Percentiles rank a stretch among this genome's conserved stretches.
Evolutionary conservation across 352 stramenopile genomes (phyloP).

Genomic region (Globisporangium camurandrum): DNA sequence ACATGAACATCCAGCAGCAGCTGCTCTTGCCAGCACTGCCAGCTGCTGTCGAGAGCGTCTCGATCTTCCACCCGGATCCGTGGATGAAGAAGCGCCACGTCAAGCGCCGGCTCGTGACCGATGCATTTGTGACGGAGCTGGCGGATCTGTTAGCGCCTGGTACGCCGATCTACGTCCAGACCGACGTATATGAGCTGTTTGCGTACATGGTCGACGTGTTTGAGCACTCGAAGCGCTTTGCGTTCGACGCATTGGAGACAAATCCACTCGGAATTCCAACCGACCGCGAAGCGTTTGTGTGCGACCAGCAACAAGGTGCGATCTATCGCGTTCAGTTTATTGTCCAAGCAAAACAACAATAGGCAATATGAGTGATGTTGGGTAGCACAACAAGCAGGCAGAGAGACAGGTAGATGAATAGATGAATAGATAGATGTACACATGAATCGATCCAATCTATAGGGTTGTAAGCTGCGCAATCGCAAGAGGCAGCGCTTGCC

Average conservation of each 20-base stretch:
- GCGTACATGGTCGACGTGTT: slow-evolving; percentile 83
- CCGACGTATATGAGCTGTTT: slow-evolving; percentile 76
- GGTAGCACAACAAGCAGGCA: not conserved
- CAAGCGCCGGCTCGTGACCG: slow-evolving; percentile 70
- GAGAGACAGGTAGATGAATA: not conserved
- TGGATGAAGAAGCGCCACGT: slow-evolving; percentile 88
- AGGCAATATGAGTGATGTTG: not conserved
- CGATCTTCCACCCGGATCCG: slow-evolving; percentile 84
- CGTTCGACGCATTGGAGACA: slow-evolving; percentile 24
- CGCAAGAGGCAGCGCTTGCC: no score
- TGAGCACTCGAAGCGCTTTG: slow-evolving; percentile 33
- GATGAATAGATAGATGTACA: not conserved
- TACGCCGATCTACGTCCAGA: slow-evolving; percentile 76
- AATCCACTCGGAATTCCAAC: slow-evolving; percentile 68
- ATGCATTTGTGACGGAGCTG: slow-evolving; percentile 59
- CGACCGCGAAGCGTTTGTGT: slow-evolving; percentile 67
- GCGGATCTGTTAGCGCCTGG: slow-evolving; percentile 34
- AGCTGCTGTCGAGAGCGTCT: slow-evolving; percentile 52
- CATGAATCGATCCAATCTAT: not conserved
- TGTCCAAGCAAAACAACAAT: slow-evolving; percentile 10
- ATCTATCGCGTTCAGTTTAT: slow-evolving; percentile 63
- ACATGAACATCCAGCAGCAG: slow-evolving; percentile 79
- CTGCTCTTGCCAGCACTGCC: slow-evolving; percentile 55
- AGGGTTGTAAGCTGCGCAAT: no score
- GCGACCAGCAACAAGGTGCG: slow-evolving; percentile 47